A percentile compares a stretch with the other conserved stretches of the same genome.
Evolutionary conservation across 179 eudicot genomes (phyloP).

Genomic region (Gypsophila paniculata): DNA sequence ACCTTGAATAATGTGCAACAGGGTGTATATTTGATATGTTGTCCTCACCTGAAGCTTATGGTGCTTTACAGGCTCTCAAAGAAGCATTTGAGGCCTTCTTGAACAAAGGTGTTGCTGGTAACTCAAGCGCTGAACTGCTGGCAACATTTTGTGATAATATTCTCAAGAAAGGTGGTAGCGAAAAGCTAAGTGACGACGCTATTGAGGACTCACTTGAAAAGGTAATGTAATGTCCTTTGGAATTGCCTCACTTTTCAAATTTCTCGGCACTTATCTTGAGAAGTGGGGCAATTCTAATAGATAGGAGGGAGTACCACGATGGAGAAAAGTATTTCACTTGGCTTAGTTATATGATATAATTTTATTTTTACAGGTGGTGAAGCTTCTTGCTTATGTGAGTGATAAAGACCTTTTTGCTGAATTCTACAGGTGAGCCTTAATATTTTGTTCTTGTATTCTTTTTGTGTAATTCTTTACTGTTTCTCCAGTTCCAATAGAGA

Average conservation of each 20-base stretch:
- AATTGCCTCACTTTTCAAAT: no score
- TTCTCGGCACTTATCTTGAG: no score
- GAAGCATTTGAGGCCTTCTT: constrained; percentile 71
- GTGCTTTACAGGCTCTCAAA: constrained; percentile 48
- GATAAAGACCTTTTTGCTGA: constrained; percentile 88
- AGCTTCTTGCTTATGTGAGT: constrained; percentile 76
- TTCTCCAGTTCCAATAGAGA: no score
- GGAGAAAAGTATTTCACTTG: background rate
- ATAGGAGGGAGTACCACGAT: no score
- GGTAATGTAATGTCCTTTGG: constrained; percentile 30
- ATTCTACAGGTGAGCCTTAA: constrained; percentile 54
- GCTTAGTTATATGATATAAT: background rate
- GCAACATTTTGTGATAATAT: constrained; percentile 70
- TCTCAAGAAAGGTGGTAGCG: constrained; percentile 76
- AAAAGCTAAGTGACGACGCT: constrained; percentile 69
- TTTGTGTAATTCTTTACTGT: background rate
- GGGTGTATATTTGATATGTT: background rate
- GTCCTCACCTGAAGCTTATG: background rate
- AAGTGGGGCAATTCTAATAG: no score
- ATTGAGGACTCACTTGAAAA: constrained; percentile 74
- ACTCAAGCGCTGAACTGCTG: constrained; percentile 64
- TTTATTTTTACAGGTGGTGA: constrained; percentile 56
- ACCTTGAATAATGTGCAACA: background rate
- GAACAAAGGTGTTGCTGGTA: constrained; percentile 61
- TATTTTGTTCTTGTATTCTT: background rate